Conservation (phyloP, 106 monocot species). For the Apostasia shenzhenica region DNA sequence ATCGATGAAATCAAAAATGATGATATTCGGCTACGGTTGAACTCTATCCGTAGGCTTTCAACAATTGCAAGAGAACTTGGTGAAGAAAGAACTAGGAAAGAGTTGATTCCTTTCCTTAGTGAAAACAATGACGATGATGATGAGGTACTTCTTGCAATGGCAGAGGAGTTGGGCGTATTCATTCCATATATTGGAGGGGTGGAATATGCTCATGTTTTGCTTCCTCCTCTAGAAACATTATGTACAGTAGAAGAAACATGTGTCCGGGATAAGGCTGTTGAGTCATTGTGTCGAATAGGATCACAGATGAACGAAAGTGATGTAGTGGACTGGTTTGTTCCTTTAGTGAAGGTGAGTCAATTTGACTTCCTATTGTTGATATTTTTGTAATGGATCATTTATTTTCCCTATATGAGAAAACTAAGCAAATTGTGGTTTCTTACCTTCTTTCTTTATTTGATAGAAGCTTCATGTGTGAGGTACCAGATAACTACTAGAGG, state of each 20-base stretch:
- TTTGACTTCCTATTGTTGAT: background rate
- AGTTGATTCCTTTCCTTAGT: slow-evolving; percentile 86
- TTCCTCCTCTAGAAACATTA: slow-evolving; percentile 79
- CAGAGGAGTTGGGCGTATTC: slow-evolving; percentile 77
- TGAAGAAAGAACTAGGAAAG: slow-evolving; percentile 90
- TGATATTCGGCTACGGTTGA: slow-evolving; percentile 82
- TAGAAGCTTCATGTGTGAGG: too few species aligned
- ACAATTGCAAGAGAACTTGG: slow-evolving; percentile 92
- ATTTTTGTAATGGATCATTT: background rate
- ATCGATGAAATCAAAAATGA: slow-evolving; percentile 96
- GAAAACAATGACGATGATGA: slow-evolving; percentile 96
- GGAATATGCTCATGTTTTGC: slow-evolving; percentile 71
- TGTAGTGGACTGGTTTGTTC: slow-evolving; percentile 70
- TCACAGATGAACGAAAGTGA: slow-evolving; percentile 87
- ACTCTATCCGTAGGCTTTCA: slow-evolving; percentile 84
- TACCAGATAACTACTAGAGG: too few species aligned
- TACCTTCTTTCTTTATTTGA: background rate
- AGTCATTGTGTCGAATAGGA: slow-evolving; percentile 81
- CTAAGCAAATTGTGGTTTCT: background rate
- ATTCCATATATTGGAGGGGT: slow-evolving; percentile 94
- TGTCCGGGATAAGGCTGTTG: slow-evolving; percentile 88
- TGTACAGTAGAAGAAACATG: slow-evolving; percentile 93
- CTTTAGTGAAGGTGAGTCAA: slow-evolving; percentile 70
- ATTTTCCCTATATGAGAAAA: background rate
- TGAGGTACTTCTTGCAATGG: slow-evolving; percentile 97